Base-by-base conservation (phyloP, 2,329 filamentous ascomycete genomes). In the Aspergillus pseudonomiae region DNA sequence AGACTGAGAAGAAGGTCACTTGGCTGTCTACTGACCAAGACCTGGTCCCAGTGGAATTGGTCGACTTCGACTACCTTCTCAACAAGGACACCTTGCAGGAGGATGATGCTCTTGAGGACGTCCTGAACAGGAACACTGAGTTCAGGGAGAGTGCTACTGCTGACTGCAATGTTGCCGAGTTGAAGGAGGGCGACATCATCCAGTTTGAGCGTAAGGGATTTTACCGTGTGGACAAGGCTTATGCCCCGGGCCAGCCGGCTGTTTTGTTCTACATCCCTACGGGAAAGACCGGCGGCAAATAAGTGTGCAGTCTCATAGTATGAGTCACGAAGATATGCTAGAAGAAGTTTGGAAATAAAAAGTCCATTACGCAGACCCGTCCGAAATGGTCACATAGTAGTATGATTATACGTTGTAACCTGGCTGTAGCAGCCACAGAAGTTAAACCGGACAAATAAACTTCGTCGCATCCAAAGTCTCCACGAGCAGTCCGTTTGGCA, bases 191-290 rank as follows among this genome's bases (percentile, higher is more conserved):
- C 73, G 93, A 97, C 71, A 94, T 98, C 66, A 93, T 98, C 70
- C 95, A 98, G 82, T 91, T 98, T 53, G 94, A 98, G 84, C 86
- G 94, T 65, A 93, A 94, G 79, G 94, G 94, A 1, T 98, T 92
- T 81, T 98, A 91, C 83, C 86, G 94, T 59, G 89, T 96, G 30
- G 94, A 98, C 80, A 83, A 81, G 68, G 80, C 86, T 14, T 86
- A 85, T 64, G 77, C 79, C 66, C 84, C 87, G 73, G 87, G 86
- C 1, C 81, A 88, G 76, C 80, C 85, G 32, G 86, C 86, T 34
- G 84, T 91, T 24, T 83, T 90, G 63, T 91, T 91, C 80, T 86
- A 88, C 76, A 90, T 91, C 70, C 89, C 89, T 4, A 91, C 89
- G 10, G 89, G 88, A 32, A 89, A 88, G 79, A 58, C 67, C 28